phyloP scores from a whole-genome alignment of 2,329 filamentous ascomycete genomes.

The Colletotrichum eleusines region DNA sequence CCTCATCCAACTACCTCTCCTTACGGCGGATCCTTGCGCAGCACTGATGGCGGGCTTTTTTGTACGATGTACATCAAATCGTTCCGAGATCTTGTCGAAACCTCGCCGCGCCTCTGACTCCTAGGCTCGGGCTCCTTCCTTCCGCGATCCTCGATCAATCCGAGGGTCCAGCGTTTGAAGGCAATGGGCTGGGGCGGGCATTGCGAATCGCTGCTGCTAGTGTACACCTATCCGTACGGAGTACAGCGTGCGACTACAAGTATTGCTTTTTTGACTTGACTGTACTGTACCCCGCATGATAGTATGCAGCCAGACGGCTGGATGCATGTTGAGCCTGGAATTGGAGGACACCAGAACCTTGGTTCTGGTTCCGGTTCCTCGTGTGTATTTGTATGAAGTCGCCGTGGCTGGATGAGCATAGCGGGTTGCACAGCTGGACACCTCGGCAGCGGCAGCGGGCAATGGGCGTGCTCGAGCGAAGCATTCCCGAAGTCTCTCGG shows the following conservation, averaged over 20 bases:
- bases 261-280: neutral
- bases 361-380: slow-evolving; percentile 18
- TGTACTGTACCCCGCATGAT: slow-evolving; percentile 30
- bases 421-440: neutral
- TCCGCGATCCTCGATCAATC: neutral
- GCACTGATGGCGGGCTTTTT: neutral
- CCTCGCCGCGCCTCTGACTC: neutral
- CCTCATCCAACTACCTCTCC: neutral
- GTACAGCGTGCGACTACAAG: slow-evolving; percentile 22
- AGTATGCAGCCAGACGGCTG: neutral
- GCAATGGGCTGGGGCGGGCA: slow-evolving; percentile 20
- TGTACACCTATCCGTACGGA: neutral
- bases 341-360: slow-evolving; percentile 31
- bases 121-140: slow-evolving; percentile 25
- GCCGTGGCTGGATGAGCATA: slow-evolving; percentile 11
- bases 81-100: neutral
- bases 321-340: slow-evolving; percentile 18
- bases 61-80: neutral
- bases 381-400: neutral
- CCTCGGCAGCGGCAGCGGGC: slow-evolving; percentile 12
- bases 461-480: neutral
- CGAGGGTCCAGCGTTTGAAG: slow-evolving; percentile 29
- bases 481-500: neutral
- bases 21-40: neutral
- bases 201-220: slow-evolving; percentile 18